These are phyloP conservation scores for Microascus cirrosus DNA, from an alignment of 2,329 filamentous ascomycete genomes.

Conservation along the genomic window DNA sequence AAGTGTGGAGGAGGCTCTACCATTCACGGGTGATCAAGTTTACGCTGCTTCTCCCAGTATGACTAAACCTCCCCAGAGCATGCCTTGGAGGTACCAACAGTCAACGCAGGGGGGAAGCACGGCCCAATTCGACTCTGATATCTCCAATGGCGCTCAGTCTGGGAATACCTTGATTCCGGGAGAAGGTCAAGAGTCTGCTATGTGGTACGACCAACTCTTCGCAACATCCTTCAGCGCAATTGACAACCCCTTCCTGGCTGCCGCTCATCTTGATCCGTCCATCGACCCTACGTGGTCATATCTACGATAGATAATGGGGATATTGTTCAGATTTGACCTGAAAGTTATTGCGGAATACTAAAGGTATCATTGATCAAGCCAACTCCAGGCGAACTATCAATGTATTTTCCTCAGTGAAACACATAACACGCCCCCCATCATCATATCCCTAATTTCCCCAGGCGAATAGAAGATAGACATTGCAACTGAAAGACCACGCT, in stretches of 20 bases:
- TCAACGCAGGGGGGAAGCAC: not conserved
- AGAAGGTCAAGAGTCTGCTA: slow-evolving; percentile 21
- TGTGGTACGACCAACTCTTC: slow-evolving; percentile 22
- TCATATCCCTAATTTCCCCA: not conserved
- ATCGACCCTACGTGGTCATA: slow-evolving; percentile 20
- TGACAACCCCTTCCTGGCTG: slow-evolving; percentile 19
- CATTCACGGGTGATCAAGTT: not conserved
- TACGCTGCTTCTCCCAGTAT: not conserved
- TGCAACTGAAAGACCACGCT: not conserved
- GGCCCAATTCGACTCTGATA: not conserved
- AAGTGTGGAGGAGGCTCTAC: not conserved
- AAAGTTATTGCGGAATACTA: not conserved
- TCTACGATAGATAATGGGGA: slow-evolving; percentile 8
- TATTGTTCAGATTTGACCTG: not conserved
- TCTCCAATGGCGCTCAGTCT: not conserved
- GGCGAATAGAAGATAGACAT: not conserved
- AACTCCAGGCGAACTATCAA: not conserved
- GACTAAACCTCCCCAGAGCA: not conserved
- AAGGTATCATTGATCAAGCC: not conserved
- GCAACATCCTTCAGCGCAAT: slow-evolving; percentile 20
- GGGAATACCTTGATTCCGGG: not conserved
- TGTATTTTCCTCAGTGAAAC: not conserved
- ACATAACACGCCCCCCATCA: not conserved
- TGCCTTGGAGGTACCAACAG: not conserved
- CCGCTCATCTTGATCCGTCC: slow-evolving; percentile 19